Evolutionary conservation across 73 alveolate species (phyloP).

Genomic region (Tetrahymena thermophila): DNA sequence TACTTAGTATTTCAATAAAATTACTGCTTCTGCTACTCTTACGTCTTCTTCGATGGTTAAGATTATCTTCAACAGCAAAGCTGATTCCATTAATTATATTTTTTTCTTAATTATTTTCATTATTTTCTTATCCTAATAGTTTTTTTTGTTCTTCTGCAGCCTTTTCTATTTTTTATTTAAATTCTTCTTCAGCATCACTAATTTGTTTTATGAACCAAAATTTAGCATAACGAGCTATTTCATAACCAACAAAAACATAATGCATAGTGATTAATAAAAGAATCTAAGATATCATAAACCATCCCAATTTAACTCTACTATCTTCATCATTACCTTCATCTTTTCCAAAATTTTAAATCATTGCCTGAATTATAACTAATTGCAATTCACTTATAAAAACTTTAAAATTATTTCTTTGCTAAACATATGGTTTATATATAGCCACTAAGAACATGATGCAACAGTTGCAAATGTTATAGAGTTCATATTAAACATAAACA

Average conservation of each 20-base stretch:
- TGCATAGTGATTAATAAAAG: background rate
- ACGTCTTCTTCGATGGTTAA: background rate
- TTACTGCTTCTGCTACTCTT: background rate
- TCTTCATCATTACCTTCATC: background rate
- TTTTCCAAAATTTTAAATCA: background rate
- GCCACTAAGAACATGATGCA: background rate
- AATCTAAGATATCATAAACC: background rate
- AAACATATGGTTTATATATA: background rate
- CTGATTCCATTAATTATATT: background rate
- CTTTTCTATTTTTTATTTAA: background rate
- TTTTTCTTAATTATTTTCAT: background rate
- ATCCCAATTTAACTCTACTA: background rate
- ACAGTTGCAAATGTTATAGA: background rate
- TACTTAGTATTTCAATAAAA: background rate
- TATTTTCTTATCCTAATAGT: background rate
- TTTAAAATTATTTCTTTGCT: background rate
- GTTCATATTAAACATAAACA: background rate
- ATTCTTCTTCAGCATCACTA: background rate
- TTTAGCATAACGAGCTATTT: background rate
- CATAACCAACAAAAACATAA: background rate
- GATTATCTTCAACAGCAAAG: background rate
- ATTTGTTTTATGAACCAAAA: background rate
- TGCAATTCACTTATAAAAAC: background rate
- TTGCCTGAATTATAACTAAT: background rate
- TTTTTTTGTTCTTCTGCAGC: background rate